A percentile compares a stretch with the other conserved stretches of the same genome.
Evolutionary conservation across 139 green algal species (phyloP).

Genomic region (Penium margaritaceum): DNA sequence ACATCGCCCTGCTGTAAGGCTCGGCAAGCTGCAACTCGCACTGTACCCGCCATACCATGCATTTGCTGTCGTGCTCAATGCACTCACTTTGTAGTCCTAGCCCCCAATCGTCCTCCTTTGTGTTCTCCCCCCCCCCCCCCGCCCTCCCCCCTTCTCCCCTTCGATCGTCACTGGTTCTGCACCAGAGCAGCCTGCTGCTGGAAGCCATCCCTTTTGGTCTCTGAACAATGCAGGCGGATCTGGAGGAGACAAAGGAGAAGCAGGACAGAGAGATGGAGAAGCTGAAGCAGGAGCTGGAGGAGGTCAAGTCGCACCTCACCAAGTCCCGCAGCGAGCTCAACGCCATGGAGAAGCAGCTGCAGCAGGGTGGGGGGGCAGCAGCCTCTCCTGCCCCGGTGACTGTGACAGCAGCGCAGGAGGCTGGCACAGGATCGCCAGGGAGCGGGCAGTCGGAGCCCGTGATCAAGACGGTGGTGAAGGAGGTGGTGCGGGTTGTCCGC

Average conservation of each 20-base stretch:
- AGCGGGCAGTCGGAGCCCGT: not conserved
- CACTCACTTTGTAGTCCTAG: too few relatives aligned
- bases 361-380: not conserved
- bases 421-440: not conserved
- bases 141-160: too few relatives aligned
- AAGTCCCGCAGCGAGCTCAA: not conserved
- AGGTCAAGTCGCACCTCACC: not conserved
- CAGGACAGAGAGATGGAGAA: slow-evolving; percentile 43
- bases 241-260: slow-evolving; percentile 23
- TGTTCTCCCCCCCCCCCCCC: too few relatives aligned
- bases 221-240: slow-evolving; percentile 16
- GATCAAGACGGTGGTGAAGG: slow-evolving; percentile 5
- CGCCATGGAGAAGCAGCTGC: not conserved
- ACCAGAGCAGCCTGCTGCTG: too few relatives aligned
- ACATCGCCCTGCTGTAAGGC: too few relatives aligned
- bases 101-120: too few relatives aligned
- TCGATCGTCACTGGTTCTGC: too few relatives aligned
- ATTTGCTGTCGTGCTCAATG: too few relatives aligned
- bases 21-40: too few relatives aligned
- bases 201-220: too few relatives aligned
- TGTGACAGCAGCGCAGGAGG: not conserved
- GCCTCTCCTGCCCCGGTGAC: not conserved
- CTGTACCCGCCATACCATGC: too few relatives aligned
- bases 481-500: not conserved
- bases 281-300: slow-evolving; percentile 35